Evolutionary conservation across 805 yeast species (phyloP).

Genomic region (Metschnikowia koreensis): DNA sequence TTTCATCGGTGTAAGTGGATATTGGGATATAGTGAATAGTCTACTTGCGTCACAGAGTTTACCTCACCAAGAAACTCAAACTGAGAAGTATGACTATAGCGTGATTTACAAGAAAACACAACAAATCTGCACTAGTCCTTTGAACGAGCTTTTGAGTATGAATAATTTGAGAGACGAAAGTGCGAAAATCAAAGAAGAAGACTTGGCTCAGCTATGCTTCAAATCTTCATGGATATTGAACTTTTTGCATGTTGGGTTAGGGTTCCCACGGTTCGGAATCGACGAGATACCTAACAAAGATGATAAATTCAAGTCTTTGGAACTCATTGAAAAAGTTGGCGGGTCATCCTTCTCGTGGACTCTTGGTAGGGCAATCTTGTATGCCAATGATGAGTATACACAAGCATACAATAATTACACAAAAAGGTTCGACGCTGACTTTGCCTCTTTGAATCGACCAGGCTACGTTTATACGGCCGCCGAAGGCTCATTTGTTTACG

Average conservation of each 20-base stretch:
- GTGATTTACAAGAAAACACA: conserved; percentile 44
- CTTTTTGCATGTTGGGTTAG: conserved; percentile 58
- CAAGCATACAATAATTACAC: conserved; percentile 40
- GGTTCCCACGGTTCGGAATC: conserved; percentile 52
- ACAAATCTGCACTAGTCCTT: conserved; percentile 46
- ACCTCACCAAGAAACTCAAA: conserved; percentile 21
- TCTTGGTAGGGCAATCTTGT: conserved; percentile 58
- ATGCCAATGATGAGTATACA: conserved; percentile 54
- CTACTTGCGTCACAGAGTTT: conserved; percentile 30
- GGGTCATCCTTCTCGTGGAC: conserved; percentile 55
- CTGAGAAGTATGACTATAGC: conserved; percentile 42
- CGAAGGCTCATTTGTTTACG: conserved; percentile 46
- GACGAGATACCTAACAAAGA: conserved; percentile 28
- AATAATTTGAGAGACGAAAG: conserved; percentile 27
- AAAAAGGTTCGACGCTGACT: conserved; percentile 17
- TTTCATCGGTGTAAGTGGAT: conserved; percentile 66
- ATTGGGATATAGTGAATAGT: conserved; percentile 59
- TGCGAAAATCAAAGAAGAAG: conserved; percentile 39
- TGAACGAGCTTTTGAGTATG: conserved; percentile 34
- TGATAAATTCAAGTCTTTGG: conserved; percentile 34
- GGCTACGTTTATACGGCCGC: conserved; percentile 53
- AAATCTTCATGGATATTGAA: conserved; percentile 58
- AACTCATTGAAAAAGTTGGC: conserved; percentile 42
- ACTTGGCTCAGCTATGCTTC: conserved; percentile 56
- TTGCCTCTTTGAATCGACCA: conserved; percentile 22